phyloP scores from a whole-genome alignment of 306 rosid species.

The Abrus pulchellus region DNA sequence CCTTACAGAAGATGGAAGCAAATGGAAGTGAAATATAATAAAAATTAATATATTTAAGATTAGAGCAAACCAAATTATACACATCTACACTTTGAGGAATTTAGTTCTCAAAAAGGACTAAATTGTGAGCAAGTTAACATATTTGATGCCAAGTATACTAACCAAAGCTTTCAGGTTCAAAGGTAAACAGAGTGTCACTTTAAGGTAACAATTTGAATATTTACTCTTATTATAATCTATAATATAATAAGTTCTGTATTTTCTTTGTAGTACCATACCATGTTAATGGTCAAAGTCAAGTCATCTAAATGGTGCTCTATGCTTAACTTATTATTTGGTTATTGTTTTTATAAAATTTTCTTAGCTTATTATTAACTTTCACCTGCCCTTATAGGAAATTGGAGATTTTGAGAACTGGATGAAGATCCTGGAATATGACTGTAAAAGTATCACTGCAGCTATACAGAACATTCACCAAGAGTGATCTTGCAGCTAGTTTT shows the following conservation, averaged over 20 bases:
- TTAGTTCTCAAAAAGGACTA: too few relatives aligned
- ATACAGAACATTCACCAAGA: slow-evolving; percentile 69
- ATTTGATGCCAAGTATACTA: too few relatives aligned
- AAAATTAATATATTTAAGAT: too few relatives aligned
- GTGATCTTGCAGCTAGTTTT: slow-evolving; percentile 50
- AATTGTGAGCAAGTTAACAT: too few relatives aligned
- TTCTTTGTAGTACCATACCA: slow-evolving; percentile 11
- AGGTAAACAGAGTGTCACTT: too few relatives aligned
- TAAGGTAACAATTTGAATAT: too few relatives aligned
- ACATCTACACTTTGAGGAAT: too few relatives aligned
- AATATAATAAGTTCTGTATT: background rate
- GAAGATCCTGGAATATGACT: slow-evolving; percentile 71
- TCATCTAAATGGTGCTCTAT: background rate
- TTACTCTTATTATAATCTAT: background rate
- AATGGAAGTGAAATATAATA: too few relatives aligned
- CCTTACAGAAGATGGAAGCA: too few relatives aligned
- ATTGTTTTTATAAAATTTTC: slow-evolving; percentile 3
- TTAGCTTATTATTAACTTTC: slow-evolving; percentile 8
- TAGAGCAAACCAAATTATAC: too few relatives aligned
- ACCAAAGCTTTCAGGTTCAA: too few relatives aligned
- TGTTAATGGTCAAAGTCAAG: background rate
- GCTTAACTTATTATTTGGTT: slow-evolving; percentile 1
- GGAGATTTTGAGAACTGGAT: slow-evolving; percentile 82
- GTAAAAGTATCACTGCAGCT: slow-evolving; percentile 71
- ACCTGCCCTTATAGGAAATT: slow-evolving; percentile 59